Conservation (phyloP, 495 filamentous ascomycete species). For the Talaromyces trachyspermus region DNA sequence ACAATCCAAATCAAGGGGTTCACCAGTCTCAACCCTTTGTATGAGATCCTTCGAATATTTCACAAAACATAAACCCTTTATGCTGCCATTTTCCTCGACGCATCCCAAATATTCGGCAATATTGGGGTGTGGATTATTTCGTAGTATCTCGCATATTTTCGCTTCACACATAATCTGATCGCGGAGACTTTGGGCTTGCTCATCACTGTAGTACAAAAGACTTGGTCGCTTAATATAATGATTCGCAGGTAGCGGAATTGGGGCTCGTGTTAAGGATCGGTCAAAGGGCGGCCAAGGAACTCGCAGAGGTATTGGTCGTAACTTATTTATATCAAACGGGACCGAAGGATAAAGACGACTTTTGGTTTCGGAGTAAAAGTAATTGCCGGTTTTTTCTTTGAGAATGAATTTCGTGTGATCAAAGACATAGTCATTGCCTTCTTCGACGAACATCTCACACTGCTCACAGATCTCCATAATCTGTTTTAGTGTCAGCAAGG, state of each 20-base stretch:
- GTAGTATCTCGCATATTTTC: constrained; percentile 23
- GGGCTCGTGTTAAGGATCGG: background rate
- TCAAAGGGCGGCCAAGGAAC: background rate
- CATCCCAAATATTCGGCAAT: constrained; percentile 31
- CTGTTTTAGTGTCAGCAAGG: background rate
- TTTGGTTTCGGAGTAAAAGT: background rate
- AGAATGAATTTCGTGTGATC: background rate
- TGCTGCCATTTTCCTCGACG: constrained; percentile 21
- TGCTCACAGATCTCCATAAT: background rate
- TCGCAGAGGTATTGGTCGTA: background rate
- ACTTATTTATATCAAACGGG: background rate
- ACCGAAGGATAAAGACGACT: background rate
- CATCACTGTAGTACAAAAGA: constrained; percentile 16
- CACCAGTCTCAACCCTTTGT: constrained; percentile 17
- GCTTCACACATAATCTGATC: constrained; percentile 17
- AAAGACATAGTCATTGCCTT: background rate
- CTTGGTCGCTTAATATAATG: constrained; percentile 19
- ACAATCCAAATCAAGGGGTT: constrained; percentile 13
- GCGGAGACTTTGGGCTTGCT: constrained; percentile 12
- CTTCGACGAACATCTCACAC: background rate
- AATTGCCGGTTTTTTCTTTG: background rate
- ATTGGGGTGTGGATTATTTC: constrained; percentile 30
- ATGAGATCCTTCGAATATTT: constrained; percentile 27
- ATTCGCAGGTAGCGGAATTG: background rate
- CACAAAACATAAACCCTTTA: constrained; percentile 33